Evolutionary conservation across 2,329 filamentous ascomycete genomes (phyloP).

Genomic region (Alternaria metachromatica): DNA sequence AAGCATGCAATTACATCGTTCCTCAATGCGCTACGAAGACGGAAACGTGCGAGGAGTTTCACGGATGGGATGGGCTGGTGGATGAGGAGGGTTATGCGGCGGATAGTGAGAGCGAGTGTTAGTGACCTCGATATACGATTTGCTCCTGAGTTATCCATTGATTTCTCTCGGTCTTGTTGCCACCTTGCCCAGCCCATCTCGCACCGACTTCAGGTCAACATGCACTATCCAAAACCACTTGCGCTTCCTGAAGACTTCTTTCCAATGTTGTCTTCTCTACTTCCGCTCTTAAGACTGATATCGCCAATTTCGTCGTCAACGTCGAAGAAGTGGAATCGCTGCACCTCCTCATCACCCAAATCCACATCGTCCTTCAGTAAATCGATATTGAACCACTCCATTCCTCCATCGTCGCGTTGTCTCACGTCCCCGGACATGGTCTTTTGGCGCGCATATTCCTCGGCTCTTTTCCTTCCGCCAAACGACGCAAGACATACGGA

Average conservation of each 20-base stretch:
- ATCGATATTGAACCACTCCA: not conserved
- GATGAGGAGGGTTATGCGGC: not conserved
- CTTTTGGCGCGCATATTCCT: not conserved
- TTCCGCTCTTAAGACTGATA: not conserved
- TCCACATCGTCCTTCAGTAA: not conserved
- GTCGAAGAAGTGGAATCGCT: not conserved
- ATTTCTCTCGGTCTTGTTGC: too few species aligned
- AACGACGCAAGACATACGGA: too few species aligned
- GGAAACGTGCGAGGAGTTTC: not conserved
- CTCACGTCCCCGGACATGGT: rapidly evolving
- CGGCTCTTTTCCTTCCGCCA: not conserved
- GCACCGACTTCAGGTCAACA: not conserved
- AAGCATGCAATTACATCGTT: not conserved
- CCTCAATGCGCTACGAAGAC: not conserved
- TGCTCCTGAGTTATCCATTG: too few species aligned
- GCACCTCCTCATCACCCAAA: rapidly evolving
- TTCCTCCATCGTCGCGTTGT: rapidly evolving
- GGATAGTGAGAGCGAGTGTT: too few species aligned
- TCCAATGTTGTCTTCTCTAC: not conserved
- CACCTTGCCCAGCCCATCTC: too few species aligned
- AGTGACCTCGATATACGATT: too few species aligned
- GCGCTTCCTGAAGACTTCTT: not conserved
- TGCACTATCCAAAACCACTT: not conserved
- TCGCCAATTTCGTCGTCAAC: not conserved
- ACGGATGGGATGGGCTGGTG: not conserved